Evolutionary conservation across 768 basidiomycete species (phyloP).

Genomic region (Tulasnella sp.): DNA sequence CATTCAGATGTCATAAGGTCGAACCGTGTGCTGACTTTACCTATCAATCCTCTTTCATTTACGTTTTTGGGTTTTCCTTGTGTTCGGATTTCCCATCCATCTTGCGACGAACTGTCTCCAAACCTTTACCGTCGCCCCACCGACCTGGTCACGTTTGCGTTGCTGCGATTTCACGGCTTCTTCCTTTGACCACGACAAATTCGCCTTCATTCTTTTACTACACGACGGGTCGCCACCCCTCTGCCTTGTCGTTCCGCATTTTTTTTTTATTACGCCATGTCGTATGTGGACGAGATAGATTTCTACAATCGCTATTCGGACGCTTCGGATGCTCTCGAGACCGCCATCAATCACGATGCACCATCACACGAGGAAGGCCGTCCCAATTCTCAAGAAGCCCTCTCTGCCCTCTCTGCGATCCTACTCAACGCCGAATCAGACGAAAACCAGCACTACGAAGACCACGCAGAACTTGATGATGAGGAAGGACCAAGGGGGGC

Average conservation of each 20-base stretch:
- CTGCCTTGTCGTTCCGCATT: no score
- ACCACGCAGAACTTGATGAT: neutral
- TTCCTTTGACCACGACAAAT: neutral
- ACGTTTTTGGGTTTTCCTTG: no score
- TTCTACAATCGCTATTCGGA: constrained; percentile 7
- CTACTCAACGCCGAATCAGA: neutral
- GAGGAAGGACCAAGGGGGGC: neutral
- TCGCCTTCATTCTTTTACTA: neutral
- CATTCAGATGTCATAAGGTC: no score
- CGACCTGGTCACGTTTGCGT: neutral
- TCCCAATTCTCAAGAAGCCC: neutral
- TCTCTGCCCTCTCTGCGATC: constrained; percentile 6
- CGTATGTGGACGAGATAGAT: neutral
- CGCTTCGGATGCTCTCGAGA: neutral
- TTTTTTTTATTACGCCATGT: neutral
- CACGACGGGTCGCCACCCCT: neutral
- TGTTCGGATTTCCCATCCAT: no score
- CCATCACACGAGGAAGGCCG: neutral
- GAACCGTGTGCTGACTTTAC: no score
- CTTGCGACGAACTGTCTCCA: neutral
- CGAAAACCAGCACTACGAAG: neutral
- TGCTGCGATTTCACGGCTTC: neutral
- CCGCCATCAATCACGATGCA: neutral
- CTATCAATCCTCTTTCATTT: no score
- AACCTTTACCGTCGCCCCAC: neutral